Conservation (phyloP, 805 yeast species). For the Sporopachydermia lactativora region DNA sequence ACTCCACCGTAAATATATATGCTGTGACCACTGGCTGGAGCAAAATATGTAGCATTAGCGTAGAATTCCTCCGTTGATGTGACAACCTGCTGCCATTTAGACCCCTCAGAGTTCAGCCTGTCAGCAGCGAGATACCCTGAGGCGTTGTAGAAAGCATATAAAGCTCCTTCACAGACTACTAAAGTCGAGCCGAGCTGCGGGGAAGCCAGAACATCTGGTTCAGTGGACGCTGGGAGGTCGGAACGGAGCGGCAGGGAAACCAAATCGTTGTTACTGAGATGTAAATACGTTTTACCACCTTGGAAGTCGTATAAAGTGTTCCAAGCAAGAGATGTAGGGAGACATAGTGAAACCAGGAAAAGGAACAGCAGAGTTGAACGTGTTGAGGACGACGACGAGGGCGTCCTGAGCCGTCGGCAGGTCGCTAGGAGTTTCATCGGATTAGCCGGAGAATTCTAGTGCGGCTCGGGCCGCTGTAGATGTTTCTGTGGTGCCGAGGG, state of each 20-base stretch:
- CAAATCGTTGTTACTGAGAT: slow-evolving; percentile 1
- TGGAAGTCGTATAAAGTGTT: not conserved
- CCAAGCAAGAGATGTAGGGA: not conserved
- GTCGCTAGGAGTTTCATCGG: too few relatives aligned
- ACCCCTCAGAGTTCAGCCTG: slow-evolving; percentile 1
- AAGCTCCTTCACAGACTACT: not conserved
- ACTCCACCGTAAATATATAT: slow-evolving; percentile 9
- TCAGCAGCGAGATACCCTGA: slow-evolving; percentile 4
- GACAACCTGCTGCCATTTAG: slow-evolving; percentile 3
- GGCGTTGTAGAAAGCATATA: slow-evolving; percentile 3
- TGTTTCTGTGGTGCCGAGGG: too few relatives aligned
- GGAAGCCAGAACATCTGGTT: not conserved
- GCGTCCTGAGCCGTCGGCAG: too few relatives aligned
- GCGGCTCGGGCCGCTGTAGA: too few relatives aligned
- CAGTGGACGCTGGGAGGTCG: not conserved
- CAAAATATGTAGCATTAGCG: slow-evolving; percentile 5
- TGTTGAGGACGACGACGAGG: too few relatives aligned
- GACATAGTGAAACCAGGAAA: too few relatives aligned
- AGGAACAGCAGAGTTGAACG: too few relatives aligned
- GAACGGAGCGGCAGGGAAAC: not conserved
- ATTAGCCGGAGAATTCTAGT: too few relatives aligned
- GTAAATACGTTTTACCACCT: not conserved
- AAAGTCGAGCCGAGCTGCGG: slow-evolving; percentile 2
- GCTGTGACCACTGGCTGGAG: slow-evolving; percentile 4
- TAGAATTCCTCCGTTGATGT: not conserved